phyloP scores from a whole-genome alignment of 2,329 filamentous ascomycete genomes.

The Penicillium glabrum region DNA sequence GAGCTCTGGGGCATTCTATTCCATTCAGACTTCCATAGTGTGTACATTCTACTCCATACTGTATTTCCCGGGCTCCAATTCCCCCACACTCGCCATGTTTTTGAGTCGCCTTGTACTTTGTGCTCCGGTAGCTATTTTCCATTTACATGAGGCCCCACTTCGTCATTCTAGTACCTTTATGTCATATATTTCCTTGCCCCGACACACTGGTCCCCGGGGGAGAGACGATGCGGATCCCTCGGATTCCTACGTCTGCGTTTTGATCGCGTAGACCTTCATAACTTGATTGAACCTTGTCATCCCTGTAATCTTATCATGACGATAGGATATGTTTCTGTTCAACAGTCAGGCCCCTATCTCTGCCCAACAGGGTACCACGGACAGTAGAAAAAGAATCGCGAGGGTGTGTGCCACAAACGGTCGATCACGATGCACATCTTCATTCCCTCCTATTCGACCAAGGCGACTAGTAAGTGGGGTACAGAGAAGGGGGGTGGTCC shows the following conservation, averaged over 20 bases:
- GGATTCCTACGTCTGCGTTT: slow-evolving; percentile 20
- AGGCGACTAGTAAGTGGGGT: slow-evolving; percentile 1
- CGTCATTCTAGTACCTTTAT: slow-evolving; percentile 12
- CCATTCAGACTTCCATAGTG: slow-evolving; percentile 24
- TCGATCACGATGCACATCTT: slow-evolving; percentile 23
- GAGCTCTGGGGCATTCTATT: slow-evolving; percentile 19
- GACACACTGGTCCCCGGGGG: slow-evolving; percentile 27
- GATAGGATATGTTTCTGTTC: slow-evolving; percentile 4
- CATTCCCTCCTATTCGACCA: slow-evolving; percentile 19
- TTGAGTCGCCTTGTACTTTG: slow-evolving; percentile 4
- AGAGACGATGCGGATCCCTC: slow-evolving; percentile 26
- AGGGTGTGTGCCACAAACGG: slow-evolving; percentile 17
- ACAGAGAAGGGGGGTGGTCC: slow-evolving; percentile 1
- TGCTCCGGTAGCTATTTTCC: not conserved
- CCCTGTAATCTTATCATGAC: slow-evolving; percentile 9
- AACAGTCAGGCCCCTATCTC: slow-evolving; percentile 14
- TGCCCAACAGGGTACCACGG: slow-evolving; percentile 10
- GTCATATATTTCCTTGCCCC: slow-evolving; percentile 21
- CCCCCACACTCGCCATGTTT: slow-evolving; percentile 20
- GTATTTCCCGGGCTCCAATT: slow-evolving; percentile 21
- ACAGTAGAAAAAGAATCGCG: slow-evolving; percentile 1
- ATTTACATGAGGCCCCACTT: slow-evolving; percentile 4
- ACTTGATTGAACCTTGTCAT: slow-evolving; percentile 12
- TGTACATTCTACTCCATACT: slow-evolving; percentile 2
- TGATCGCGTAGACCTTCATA: slow-evolving; percentile 14